Base-by-base conservation (phyloP, 1,139 yeast genomes). In the Torulaspora globosa region DNA sequence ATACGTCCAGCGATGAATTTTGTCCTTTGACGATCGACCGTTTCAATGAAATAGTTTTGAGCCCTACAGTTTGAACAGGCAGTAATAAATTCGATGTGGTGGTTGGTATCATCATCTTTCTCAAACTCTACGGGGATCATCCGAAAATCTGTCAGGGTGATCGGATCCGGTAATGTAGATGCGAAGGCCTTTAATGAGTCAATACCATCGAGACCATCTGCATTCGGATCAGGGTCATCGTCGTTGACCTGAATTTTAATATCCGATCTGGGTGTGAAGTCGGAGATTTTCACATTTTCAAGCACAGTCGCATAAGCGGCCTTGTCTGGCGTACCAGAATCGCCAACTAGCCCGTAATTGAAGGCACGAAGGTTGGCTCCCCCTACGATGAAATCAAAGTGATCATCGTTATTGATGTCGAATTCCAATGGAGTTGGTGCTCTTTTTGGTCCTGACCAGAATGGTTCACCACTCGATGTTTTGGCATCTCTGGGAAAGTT, bases 11-110 rank as follows among this genome's bases (percentile, higher is more conserved):
- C 95, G 65, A 84, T 84, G 54, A 84, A 83, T 65, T 85, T 85
- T 27, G 94, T 85, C 70, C 82, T 84, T 44, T 78, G 78, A 48
- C 78, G 79, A 63, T 83, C 94, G 26, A 84, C 92, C 52, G 84
- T 68, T 59, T 84, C 92, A 59, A 92, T 90, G 36, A 82, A 78
- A 65, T 94, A 92, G 69, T 90, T 92, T 67, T 82, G 73, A 27
- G 99, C 99, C 67, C 99, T 82, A 69, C 95, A 80, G 67, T 92
- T 92, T 2, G 97, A 90, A 19, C 97, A 96, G 14, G 98, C 95
- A n/a, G 94, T 75, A 57, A 92, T 94, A 67, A 94, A 92, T 65
- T 90, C 96, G 60, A 92, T 92, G 68, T 94, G 98, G 62, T 88
- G 95, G 67, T 94, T 92, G 11, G 95, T 71, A 63, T 92, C 99